Evolutionary conservation across 345 rosid genomes (phyloP).

Genomic region (Brassica nigra): DNA sequence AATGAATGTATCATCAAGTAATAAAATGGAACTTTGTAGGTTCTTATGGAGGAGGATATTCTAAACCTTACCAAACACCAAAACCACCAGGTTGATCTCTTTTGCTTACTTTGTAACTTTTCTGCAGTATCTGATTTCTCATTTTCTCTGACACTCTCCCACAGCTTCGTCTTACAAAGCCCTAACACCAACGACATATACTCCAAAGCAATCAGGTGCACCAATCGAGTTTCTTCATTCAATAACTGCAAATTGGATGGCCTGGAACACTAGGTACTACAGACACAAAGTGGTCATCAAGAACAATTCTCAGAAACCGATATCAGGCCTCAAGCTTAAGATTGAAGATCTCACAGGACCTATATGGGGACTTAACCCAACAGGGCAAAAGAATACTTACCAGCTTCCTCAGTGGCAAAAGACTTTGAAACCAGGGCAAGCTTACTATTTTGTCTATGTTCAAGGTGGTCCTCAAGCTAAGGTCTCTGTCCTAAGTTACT

Average conservation of each 20-base stretch:
- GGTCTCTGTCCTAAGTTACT: conserved; percentile 59
- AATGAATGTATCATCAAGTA: background rate
- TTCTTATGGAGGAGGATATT: conserved; percentile 30
- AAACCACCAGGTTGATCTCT: background rate
- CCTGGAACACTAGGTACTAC: conserved; percentile 51
- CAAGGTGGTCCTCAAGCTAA: conserved; percentile 86
- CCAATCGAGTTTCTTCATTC: conserved; percentile 65
- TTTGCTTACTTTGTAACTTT: background rate
- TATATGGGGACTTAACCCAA: conserved; percentile 65
- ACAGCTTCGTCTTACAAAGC: conserved; percentile 42
- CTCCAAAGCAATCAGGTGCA: conserved; percentile 40
- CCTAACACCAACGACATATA: conserved; percentile 23
- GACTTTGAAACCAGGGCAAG: conserved; percentile 52
- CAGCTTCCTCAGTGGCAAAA: conserved; percentile 56
- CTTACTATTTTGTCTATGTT: conserved; percentile 57
- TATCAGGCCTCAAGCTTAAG: conserved; percentile 51
- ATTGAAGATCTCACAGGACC: conserved; percentile 60
- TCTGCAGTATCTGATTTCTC: background rate
- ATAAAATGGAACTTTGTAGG: conserved; percentile 38
- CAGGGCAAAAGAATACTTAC: conserved; percentile 52
- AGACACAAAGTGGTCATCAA: conserved; percentile 71
- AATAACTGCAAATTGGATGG: conserved; percentile 61
- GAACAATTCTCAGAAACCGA: conserved; percentile 55
- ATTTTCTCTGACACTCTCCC: background rate
- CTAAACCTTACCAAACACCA: conserved; percentile 23